These are phyloP conservation scores for Aethionema arabicum DNA, from an alignment of 345 rosid genomes.

Conservation along the genomic window DNA sequence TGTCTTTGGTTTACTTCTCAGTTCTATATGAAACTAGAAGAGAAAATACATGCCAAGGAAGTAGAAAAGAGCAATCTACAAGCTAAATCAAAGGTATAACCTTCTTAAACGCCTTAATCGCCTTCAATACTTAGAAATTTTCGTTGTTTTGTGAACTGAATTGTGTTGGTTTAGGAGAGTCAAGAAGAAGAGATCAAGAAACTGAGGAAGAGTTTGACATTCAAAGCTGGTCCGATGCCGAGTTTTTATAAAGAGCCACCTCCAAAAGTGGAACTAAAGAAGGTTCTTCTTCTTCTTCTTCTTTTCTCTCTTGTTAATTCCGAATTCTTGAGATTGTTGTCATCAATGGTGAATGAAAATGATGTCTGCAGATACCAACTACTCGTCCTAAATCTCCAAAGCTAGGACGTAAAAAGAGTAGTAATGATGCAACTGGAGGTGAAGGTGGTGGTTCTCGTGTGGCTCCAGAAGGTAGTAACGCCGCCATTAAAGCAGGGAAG, in stretches of 20 bases:
- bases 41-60: constrained; percentile 92
- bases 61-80: constrained; percentile 68
- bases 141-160: too few species aligned
- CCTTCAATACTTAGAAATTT: too few species aligned
- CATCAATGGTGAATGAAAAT: constrained; percentile 15
- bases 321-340: not conserved
- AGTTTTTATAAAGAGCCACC: constrained; percentile 96
- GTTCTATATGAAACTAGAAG: constrained; percentile 92
- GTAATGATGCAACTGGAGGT: constrained; percentile 43
- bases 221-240: constrained; percentile 97
- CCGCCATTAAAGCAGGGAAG: constrained; percentile 42
- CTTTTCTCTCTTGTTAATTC: constrained; percentile 15
- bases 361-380: constrained; percentile 64
- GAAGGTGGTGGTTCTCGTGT: constrained; percentile 37
- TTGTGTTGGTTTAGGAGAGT: constrained; percentile 51
- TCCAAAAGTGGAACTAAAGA: constrained; percentile 83
- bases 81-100: constrained; percentile 82
- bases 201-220: constrained; percentile 86
- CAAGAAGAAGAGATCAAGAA: constrained; percentile 91
- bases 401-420: constrained; percentile 81
- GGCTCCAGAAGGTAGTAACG: constrained; percentile 37
- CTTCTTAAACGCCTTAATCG: not conserved
- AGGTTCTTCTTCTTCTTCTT: constrained; percentile 47
- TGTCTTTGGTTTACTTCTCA: constrained; percentile 30
- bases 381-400: constrained; percentile 90